Conservation (phyloP, 108 stramenopile species). For the Conticribra guillardii region DNA sequence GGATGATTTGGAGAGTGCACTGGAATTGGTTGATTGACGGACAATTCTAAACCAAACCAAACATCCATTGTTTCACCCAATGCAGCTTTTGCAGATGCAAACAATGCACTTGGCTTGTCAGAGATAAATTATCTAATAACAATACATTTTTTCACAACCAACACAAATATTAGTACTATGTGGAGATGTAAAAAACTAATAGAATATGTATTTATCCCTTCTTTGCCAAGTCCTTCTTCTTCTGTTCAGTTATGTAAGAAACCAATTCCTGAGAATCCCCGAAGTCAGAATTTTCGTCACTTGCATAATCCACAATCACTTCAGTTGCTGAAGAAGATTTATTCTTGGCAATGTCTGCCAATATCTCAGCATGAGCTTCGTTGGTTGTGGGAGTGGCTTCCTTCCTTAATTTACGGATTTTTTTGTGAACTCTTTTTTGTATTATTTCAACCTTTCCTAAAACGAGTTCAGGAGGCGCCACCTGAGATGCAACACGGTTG, state of each 20-base stretch:
- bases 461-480: neutral
- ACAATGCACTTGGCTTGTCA: neutral
- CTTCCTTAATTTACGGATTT: neutral
- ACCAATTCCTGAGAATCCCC: neutral
- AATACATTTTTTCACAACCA: neutral
- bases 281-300: neutral
- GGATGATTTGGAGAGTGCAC: neutral
- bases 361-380: neutral
- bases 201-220: too few relatives aligned
- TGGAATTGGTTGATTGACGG: neutral
- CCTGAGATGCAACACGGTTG: too few relatives aligned
- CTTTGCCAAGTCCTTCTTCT: neutral
- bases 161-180: neutral
- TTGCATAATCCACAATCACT: neutral
- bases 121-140: neutral
- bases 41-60: neutral
- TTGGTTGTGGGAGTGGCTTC: neutral
- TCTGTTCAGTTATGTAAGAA: neutral
- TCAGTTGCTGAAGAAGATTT: neutral
- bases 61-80: neutral
- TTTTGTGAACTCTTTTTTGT: neutral
- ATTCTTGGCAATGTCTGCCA: neutral
- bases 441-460: too few relatives aligned
- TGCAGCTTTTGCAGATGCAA: neutral
- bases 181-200: neutral